Evolutionary conservation across 805 yeast genomes (phyloP), one percentile per base, ranked within the genome.

Genomic region (Wickerhamomyces rabaulensis): DNA sequence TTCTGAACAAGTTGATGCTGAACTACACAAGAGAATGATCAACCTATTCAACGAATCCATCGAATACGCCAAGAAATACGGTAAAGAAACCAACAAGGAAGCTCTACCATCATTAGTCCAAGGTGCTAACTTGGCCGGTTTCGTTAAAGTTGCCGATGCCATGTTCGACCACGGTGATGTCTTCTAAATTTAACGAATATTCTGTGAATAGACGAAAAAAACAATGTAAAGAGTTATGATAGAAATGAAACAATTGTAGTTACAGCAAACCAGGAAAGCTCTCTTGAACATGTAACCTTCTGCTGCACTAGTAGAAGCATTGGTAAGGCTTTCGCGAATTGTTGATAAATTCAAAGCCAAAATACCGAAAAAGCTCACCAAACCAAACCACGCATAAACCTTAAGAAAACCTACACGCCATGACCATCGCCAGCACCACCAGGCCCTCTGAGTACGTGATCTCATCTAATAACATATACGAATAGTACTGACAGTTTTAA

Each of bases 51-150:
- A 87, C 69, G 87, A 83, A 79, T 92, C 97, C 73, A 83, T 89
- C 75, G 78, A 80, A 58, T 92, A 96, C 54, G 95, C 98, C 49
- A 70, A 77, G 56, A 76, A 80, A 63, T 92, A 84, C 80, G 73
- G 90, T 52, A 79, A 83, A 57, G 92, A 84, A 71, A 54, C 76
- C 52, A 71, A 71, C 70, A 73, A 74, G 69, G 76, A 75, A 60
- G 73, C 85, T 49, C 76, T 91, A 64, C 99, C 99, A 63, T 92
- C 98, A 42, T 79, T 92, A 65, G 96, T 92, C 60, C 88, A 88
- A 80, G 99, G 99, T 78, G 98, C 98, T 64, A 92, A 92, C 84
- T 84, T 92, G 76, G 97, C 98, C 57, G 97, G 97, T 73, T 92
- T 92, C 83, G 82, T 91, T 68, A 92, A 92, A 82, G 99, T 92